A percentile compares a stretch with the other conserved stretches of the same genome.
phyloP scores from a whole-genome alignment of 768 basidiomycete genomes.

The Suillus alpinus region DNA sequence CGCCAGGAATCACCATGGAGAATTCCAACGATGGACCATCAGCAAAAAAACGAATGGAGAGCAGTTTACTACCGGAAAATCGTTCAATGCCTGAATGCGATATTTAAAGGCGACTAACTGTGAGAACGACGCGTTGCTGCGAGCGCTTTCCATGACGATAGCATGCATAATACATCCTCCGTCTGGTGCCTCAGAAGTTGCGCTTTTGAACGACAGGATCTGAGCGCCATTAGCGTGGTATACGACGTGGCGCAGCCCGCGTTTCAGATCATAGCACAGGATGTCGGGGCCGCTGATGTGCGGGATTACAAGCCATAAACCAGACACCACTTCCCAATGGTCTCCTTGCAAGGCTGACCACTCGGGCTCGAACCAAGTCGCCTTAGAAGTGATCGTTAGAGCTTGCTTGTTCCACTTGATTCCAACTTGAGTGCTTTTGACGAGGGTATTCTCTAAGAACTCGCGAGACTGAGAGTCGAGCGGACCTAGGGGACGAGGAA shows the following conservation, averaged over 20 bases:
- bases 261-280: not conserved
- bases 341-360: conserved; percentile 1
- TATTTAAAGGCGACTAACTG: not conserved
- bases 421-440: not conserved
- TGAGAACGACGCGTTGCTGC: not conserved
- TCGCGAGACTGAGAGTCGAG: conserved; percentile 3
- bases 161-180: not conserved
- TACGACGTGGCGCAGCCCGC: not conserved
- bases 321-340: conserved; percentile 2
- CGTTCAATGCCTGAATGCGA: not conserved
- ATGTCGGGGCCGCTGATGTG: not conserved
- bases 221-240: not conserved
- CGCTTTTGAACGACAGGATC: not conserved
- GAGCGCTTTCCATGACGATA: not conserved
- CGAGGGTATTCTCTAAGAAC: not conserved
- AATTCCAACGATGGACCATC: not conserved
- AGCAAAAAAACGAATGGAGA: not conserved
- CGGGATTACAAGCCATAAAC: not conserved
- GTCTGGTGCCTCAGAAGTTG: not conserved
- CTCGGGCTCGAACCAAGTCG: not conserved
- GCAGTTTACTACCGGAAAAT: not conserved
- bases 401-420: conserved; percentile 2
- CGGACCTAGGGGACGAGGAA: conserved; percentile 1
- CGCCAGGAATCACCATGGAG: not conserved
- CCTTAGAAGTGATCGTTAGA: not conserved